Evolutionary conservation across 257 asterid genomes (phyloP).

Genomic region (Solanum corneliomulleri): DNA sequence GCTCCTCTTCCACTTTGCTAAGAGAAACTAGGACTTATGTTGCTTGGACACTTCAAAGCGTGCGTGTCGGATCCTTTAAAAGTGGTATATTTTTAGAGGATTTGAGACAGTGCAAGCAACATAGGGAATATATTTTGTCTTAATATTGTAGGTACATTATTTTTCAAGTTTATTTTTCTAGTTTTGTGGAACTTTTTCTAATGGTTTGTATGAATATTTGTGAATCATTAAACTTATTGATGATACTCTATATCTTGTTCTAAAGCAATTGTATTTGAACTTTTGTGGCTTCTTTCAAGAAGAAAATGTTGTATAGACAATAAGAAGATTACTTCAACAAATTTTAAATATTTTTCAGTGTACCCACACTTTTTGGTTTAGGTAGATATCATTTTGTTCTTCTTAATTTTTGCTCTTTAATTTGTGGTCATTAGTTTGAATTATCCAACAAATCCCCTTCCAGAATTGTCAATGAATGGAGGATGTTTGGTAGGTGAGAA

Average conservation of each 20-base stretch:
- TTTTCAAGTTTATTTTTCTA: background rate
- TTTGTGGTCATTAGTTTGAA: background rate
- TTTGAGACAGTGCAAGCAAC: background rate
- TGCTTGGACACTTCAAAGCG: background rate
- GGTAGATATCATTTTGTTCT: background rate
- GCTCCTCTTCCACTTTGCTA: conserved; percentile 14
- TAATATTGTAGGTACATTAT: background rate
- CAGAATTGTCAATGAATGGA: background rate
- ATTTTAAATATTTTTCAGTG: background rate
- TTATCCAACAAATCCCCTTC: background rate
- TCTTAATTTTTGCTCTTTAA: background rate
- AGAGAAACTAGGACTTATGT: background rate
- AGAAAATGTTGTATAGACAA: background rate
- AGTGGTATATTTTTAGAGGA: background rate
- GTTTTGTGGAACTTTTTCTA: background rate
- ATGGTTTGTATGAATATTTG: background rate
- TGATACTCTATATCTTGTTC: background rate
- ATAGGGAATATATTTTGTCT: background rate
- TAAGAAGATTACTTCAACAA: background rate
- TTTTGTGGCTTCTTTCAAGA: background rate
- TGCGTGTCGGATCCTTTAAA: background rate
- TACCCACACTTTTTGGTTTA: background rate
- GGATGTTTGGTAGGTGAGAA: background rate
- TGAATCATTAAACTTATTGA: background rate
- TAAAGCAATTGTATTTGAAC: background rate